Evolutionary conservation across 2,329 filamentous ascomycete genomes (phyloP), one percentile per base, ranked within the genome.

Genomic region (Chrysosporium queenslandicum): DNA sequence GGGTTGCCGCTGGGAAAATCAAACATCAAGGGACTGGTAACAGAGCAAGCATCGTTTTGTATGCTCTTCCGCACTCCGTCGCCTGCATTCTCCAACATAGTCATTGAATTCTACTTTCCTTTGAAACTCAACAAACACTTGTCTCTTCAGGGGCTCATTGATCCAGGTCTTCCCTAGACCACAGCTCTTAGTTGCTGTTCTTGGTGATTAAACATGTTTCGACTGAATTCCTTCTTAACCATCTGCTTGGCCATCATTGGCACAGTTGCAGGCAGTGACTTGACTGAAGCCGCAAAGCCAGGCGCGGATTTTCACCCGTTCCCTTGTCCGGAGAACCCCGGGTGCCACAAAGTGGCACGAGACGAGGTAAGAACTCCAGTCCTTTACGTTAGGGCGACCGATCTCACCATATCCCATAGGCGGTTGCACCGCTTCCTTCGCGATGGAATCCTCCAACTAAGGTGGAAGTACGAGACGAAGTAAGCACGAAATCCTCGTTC

Each of bases 201-300:
- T 12, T 29, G 14, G 3, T 20, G 7, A 7, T 2, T 7, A 18
- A 52, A 18, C 1, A 52, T 52, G 50, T 20, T 16, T 40, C 50
- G 41, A 20, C 40, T 47, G 16, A 32, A n/a, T 3, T 5, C 32
- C 16, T 5, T 52, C 9, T 40, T 46, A 12, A 30, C 41, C 43
- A 7, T 47, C 18, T 32, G 25, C 32, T 8, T 52, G 50, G 34
- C 50, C 18, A 30, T 52, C 41, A 16, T 18, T 34, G 36, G 42
- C 25, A 39, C 39, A 20, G 39, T 29, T 37, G 30, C 49, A 20
- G 40, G 49, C 4, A 27, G 32, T 12, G 18, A 51, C 20, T 14
- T 43, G 29, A 18, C 32, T 29, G 32, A 36, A 20, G 30, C 27
- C 11, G 30, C 11, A 29, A 51, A 45, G 20, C 8, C 32, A 8